phyloP scores from a whole-genome alignment of 148 eudicot species.

The Agrostemma githago region DNA sequence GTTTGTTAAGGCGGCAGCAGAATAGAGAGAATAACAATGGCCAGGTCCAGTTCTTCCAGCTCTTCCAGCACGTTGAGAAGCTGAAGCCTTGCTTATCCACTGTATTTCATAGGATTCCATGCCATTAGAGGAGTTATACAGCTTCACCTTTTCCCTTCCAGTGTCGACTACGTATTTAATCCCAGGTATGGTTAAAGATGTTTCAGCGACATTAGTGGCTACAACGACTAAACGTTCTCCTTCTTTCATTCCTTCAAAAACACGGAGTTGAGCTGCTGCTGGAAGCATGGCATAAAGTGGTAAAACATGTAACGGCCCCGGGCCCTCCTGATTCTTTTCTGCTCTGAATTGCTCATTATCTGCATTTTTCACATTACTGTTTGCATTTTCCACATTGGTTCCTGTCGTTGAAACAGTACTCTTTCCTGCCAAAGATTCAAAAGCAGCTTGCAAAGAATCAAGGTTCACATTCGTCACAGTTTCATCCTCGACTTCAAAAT shows the following conservation, averaged over 20 bases:
- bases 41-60: constrained; percentile 99
- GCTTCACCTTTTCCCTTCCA: constrained; percentile 88
- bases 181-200: constrained; percentile 91
- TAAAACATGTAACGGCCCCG: constrained; percentile 65
- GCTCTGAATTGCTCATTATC: constrained; percentile 16
- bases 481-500: constrained; percentile 6
- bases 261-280: constrained; percentile 70
- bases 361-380: constrained; percentile 13
- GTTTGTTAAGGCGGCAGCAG: constrained; percentile 59
- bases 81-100: constrained; percentile 95
- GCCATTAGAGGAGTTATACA: constrained; percentile 64
- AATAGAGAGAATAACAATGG: constrained; percentile 85
- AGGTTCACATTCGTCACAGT: constrained; percentile 32
- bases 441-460: constrained; percentile 63
- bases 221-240: constrained; percentile 84
- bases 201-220: constrained; percentile 96
- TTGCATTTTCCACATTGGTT: constrained; percentile 20
- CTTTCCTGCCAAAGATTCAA: constrained; percentile 62
- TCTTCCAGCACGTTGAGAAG: constrained; percentile 90
- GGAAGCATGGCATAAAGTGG: constrained; percentile 98
- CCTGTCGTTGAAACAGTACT: constrained; percentile 22
- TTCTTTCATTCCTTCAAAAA: constrained; percentile 56
- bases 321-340: constrained; percentile 35
- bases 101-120: constrained; percentile 85
- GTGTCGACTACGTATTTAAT: constrained; percentile 93